Base-by-base conservation (phyloP, 805 yeast genomes). In the Myxozyma mucilagina region DNA sequence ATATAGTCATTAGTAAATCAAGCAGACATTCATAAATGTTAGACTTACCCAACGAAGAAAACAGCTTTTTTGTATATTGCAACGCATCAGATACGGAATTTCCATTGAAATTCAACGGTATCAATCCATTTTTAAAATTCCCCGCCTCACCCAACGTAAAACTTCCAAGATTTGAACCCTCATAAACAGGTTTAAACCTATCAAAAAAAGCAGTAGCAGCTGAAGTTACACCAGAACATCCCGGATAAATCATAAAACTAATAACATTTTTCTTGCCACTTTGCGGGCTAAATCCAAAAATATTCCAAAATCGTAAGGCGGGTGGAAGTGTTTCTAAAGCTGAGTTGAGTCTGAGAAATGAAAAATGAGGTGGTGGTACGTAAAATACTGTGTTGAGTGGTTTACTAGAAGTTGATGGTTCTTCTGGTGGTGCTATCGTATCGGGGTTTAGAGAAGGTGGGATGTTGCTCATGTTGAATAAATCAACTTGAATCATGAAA, bases 291-390 rank as follows among this genome's bases (percentile, higher is more conserved):
- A 77, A 65, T 1, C 77, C 76, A 65, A 77, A 71, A 3, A 69
- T 61, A 47, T 73, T 70, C 80, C 80, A 77, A 60, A 77, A 77
- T 31, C 76, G 57, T 16, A 77, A 57, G 10, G 76, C 73, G 0
- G 79, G 70, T 0, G 77, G 72, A 16, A 75, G 66, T 0, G 76
- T 76, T 53, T 73, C 73, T 34, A 75, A 60, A 3, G 44, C 53
- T 29, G 70, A 68, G 14, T 69, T 69, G 38, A 67, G 67, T 6
- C 75, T 64, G 51, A 57, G 51, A 11, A 74, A 65, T 1, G 69
- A 57, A 44, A 69, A 72, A 32, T 68, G 67, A 3, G 77, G 77
- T 6, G 76, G 74, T 18, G 65, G 57, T 31, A 55, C 58, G 45
- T 56, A 47, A 31, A 63, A 63, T 4, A 43, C 9, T 14, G 56